These are phyloP conservation scores for Gossypium davidsonii DNA, from an alignment of 441 rosid genomes.

Conservation along the genomic window DNA sequence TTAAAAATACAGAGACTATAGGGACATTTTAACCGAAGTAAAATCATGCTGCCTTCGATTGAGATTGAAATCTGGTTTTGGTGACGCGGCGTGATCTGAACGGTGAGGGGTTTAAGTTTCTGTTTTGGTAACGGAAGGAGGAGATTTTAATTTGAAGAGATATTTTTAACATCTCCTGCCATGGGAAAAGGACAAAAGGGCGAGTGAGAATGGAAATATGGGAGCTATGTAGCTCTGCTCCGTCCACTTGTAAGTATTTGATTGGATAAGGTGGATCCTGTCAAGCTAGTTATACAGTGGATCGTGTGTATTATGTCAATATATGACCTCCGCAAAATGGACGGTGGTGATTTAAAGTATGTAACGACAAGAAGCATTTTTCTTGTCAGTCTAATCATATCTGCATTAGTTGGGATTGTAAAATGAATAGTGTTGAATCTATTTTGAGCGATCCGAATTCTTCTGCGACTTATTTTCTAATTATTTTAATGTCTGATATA, in stretches of 20 bases:
- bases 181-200: neutral
- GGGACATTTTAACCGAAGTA: no score
- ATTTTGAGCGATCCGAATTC: no score
- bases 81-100: neutral
- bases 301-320: neutral
- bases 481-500: no score
- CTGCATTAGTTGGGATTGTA: no score
- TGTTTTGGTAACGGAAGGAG: neutral
- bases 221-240: neutral
- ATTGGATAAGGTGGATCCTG: neutral
- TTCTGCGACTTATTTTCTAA: no score
- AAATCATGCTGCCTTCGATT: no score
- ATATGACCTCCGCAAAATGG: neutral
- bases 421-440: no score
- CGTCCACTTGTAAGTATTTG: conserved; percentile 3
- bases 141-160: neutral
- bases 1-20: no score
- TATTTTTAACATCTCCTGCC: neutral
- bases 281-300: neutral
- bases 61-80: neutral
- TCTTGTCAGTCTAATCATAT: no score
- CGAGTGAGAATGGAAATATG: neutral
- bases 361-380: neutral
- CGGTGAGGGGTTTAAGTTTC: neutral
- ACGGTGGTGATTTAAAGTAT: neutral